Percentiles rank a stretch among this genome's conserved stretches.
Conservation (phyloP, 495 filamentous ascomycete genomes). For the Hypoxylon cercidicola region DNA sequence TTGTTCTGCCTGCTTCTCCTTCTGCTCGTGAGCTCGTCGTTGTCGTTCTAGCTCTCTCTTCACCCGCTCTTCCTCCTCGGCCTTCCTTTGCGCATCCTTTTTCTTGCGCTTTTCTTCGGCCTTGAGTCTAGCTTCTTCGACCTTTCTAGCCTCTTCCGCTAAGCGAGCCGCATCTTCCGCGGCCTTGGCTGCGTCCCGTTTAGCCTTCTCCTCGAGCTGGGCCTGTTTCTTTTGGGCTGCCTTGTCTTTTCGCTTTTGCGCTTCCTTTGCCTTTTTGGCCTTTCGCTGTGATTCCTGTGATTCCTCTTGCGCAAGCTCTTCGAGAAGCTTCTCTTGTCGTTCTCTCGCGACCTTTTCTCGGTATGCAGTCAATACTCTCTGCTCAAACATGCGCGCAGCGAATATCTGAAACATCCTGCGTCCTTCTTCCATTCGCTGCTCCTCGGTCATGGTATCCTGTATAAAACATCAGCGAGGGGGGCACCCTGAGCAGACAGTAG, state of each 20-base stretch:
- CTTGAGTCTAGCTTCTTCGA: constrained; percentile 80
- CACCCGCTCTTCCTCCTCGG: constrained; percentile 84
- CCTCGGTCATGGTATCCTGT: constrained; percentile 95
- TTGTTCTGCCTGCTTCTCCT: constrained; percentile 83
- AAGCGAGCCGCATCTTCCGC: constrained; percentile 85
- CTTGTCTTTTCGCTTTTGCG: constrained; percentile 92
- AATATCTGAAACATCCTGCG: constrained; percentile 99
- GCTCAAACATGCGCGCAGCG: constrained; percentile 98
- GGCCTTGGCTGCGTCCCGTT: constrained; percentile 86
- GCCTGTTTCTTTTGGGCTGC: constrained; percentile 83
- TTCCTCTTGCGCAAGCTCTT: constrained; percentile 89
- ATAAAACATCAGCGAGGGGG: constrained; percentile 46
- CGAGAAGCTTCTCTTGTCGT: constrained; percentile 88
- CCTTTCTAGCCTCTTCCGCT: constrained; percentile 80
- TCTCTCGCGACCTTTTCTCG: constrained; percentile 94
- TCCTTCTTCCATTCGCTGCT: constrained; percentile 98
- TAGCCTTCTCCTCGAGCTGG: constrained; percentile 89
- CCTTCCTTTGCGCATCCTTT: constrained; percentile 90
- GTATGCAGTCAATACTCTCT: constrained; percentile 95
- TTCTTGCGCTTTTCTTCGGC: constrained; percentile 92
- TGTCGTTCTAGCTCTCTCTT: constrained; percentile 83
- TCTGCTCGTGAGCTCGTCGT: constrained; percentile 79
- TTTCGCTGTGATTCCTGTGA: constrained; percentile 78
- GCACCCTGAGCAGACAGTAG: constrained; percentile 7
- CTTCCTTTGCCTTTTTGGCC: constrained; percentile 92